Evolutionary conservation across 2,329 filamentous ascomycete genomes (phyloP), one percentile per base, ranked within the genome.

Genomic region (Botryotinia calthae): DNA sequence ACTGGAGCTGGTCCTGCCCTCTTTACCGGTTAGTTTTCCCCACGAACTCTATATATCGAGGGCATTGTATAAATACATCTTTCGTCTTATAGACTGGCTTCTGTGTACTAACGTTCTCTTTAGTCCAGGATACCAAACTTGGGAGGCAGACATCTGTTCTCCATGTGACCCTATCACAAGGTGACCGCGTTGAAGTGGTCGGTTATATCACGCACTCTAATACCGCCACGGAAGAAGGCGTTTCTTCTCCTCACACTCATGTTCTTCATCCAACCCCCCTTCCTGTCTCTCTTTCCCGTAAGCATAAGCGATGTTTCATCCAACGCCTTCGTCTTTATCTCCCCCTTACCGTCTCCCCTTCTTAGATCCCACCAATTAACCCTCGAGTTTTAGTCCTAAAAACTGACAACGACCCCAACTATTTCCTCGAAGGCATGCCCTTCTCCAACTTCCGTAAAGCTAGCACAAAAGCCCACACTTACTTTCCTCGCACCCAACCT

Each of bases 171-270:
- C 85, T 92, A 74, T 80, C 81, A n/a, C 87, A 89, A 79, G 73
- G 83, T 56, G 81, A 84, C 18, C 86, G 89, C 70, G 86, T 89
- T 76, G 90, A 90, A 79, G 86, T 92, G 34, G 84, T 90, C 54
- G 87, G 85, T 22, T 91, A 91, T 80, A 84, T 91, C 74, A 92
- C 89, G 10, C 86, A 92, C 75, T 86, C 86, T 34, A 90, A 93
- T 75, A 84, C 92, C 62, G 77, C 81, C 2, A 84, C 84, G 2
- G 90, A 93, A 79, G 80, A 83, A 6, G 91, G 91, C 14, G 82
- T 88, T 31, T 85, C 84, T 12, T 87, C 86, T 34, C 68, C 82
- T 25, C 91, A 89, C 1, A 80, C 82, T 28, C 92, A 88, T 82
- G 79, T 81, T 8, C 81, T 89, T 10, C 69, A 79, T 34, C 82